phyloP scores from a whole-genome alignment of 2,329 filamentous ascomycete species.

The Fusarium ambrosium region DNA sequence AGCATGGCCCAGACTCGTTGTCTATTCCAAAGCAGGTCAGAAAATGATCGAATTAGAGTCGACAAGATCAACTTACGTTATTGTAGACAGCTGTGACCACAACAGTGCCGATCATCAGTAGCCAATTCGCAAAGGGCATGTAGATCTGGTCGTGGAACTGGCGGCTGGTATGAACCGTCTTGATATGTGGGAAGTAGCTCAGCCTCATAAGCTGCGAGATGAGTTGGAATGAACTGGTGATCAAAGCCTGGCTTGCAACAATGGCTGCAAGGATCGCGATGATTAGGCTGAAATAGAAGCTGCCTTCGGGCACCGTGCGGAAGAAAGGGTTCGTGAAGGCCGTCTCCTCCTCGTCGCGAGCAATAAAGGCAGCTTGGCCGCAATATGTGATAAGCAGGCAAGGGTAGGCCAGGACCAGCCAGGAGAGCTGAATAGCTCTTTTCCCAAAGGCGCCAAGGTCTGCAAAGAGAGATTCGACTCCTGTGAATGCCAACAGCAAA shows the following conservation, averaged over 20 bases:
- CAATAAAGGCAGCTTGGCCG: constrained; percentile 81
- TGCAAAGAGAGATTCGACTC: constrained; percentile 83
- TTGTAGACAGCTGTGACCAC: constrained; percentile 81
- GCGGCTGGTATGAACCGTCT: constrained; percentile 78
- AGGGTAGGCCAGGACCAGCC: constrained; percentile 77
- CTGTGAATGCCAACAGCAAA: constrained; percentile 80
- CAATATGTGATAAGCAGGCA: constrained; percentile 76
- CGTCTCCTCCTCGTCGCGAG: constrained; percentile 63
- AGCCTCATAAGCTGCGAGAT: constrained; percentile 79
- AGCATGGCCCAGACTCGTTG: constrained; percentile 77
- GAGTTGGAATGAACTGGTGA: constrained; percentile 79
- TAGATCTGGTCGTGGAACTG: constrained; percentile 82
- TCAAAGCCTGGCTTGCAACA: constrained; percentile 84
- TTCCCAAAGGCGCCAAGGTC: constrained; percentile 82
- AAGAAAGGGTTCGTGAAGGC: constrained; percentile 77
- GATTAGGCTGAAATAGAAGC: constrained; percentile 76
- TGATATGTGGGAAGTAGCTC: constrained; percentile 81
- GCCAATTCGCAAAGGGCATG: constrained; percentile 81
- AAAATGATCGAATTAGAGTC: neutral
- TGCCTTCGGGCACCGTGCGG: constrained; percentile 75
- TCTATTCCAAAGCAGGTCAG: constrained; percentile 54
- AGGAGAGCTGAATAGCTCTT: constrained; percentile 78
- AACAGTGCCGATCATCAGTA: constrained; percentile 82
- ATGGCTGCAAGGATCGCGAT: constrained; percentile 78
- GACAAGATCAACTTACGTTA: constrained; percentile 61